Conservation (phyloP, 208 protist species). For the Strigomonas galati region DNA sequence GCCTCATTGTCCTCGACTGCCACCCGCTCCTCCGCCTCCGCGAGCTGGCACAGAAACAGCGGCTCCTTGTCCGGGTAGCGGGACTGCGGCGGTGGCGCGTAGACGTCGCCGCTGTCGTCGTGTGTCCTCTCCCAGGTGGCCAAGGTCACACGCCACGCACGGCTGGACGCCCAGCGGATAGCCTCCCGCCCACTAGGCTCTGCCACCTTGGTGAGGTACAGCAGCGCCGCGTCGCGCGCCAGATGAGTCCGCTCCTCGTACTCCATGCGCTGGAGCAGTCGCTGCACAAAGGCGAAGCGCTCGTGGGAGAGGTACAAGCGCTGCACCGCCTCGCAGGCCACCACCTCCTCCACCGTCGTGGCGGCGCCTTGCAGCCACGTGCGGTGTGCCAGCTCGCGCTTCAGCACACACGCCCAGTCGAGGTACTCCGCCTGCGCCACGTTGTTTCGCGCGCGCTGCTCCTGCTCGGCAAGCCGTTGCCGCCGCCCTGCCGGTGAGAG, state of each 20-base stretch:
- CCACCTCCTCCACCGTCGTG: slow-evolving; percentile 13
- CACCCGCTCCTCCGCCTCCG: too few relatives aligned
- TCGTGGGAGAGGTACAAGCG: not conserved
- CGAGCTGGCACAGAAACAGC: too few relatives aligned
- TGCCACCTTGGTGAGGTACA: not conserved
- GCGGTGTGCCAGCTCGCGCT: slow-evolving; percentile 25
- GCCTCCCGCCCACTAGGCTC: not conserved
- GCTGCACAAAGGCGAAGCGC: slow-evolving; percentile 6
- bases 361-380: slow-evolving; percentile 18
- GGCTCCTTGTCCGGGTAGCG: too few relatives aligned
- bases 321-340: slow-evolving; percentile 25
- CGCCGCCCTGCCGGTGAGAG: slow-evolving; percentile 1
- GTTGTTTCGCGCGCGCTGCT: slow-evolving; percentile 41
- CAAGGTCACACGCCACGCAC: too few relatives aligned
- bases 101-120: too few relatives aligned
- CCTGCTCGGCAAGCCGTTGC: slow-evolving; percentile 40
- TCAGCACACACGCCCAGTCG: slow-evolving; percentile 25
- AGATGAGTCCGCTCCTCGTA: not conserved
- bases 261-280: slow-evolving; percentile 6
- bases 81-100: too few relatives aligned
- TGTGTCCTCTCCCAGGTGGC: too few relatives aligned
- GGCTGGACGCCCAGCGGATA: too few relatives aligned
- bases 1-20: too few relatives aligned
- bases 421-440: slow-evolving; percentile 25
- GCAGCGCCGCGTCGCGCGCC: not conserved